Percentiles rank a stretch among this genome's conserved stretches.
Conservation (phyloP, 1,139 yeast species). For the Zygosaccharomyces pseudobailii region DNA sequence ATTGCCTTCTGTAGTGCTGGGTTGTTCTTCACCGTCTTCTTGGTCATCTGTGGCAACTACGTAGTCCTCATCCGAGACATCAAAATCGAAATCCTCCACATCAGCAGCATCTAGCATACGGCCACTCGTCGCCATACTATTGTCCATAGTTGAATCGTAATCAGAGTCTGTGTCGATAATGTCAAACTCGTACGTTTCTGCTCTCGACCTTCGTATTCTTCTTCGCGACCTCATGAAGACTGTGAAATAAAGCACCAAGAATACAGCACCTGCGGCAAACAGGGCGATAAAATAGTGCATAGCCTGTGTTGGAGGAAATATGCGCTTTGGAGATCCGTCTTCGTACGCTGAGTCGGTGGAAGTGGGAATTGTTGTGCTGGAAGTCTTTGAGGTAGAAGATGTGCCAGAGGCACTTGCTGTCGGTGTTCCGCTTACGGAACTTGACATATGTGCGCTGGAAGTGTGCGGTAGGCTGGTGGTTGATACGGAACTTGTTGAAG, state of each 20-base stretch:
- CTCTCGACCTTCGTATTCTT: conserved; percentile 54
- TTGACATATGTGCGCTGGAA: background rate
- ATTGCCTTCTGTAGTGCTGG: background rate
- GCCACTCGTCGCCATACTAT: conserved; percentile 13
- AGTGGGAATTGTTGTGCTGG: background rate
- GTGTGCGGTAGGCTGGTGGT: background rate
- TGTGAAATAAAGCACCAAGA: conserved; percentile 49
- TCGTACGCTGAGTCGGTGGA: conserved; percentile 13
- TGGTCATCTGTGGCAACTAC: conserved; percentile 6
- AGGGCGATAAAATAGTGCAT: conserved; percentile 51
- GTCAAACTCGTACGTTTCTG: conserved; percentile 75
- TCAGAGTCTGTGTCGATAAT: conserved; percentile 56
- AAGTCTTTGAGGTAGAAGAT: conserved; percentile 2
- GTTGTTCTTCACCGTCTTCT: background rate
- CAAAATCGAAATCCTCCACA: conserved; percentile 32
- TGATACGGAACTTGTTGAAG: background rate
- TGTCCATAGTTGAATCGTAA: conserved; percentile 30
- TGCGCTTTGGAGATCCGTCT: conserved; percentile 20
- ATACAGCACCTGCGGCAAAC: conserved; percentile 55
- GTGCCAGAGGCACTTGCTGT: conserved; percentile 2
- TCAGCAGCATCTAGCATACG: conserved; percentile 18
- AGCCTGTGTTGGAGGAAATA: conserved; percentile 23
- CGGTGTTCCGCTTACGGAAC: background rate
- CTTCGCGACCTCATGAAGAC: conserved; percentile 44
- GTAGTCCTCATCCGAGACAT: conserved; percentile 31